These are phyloP conservation scores for Curvularia eragrostidis DNA, from an alignment of 2,329 filamentous ascomycete genomes.

Conservation along the genomic window DNA sequence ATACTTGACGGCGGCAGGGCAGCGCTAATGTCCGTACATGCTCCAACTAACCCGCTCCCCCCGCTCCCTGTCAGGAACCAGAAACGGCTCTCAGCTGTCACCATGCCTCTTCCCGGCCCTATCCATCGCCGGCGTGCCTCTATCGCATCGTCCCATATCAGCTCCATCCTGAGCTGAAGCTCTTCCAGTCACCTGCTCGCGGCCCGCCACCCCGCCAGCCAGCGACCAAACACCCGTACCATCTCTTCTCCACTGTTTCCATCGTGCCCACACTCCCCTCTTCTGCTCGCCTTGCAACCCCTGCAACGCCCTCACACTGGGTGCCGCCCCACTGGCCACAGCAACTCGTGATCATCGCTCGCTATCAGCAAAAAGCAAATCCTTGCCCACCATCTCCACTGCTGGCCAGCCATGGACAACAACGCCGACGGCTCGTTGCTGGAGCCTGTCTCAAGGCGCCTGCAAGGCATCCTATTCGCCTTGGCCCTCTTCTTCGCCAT, in stretches of 20 bases:
- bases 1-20: neutral
- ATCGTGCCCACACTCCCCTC: slow-evolving; percentile 1
- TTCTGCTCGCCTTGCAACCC: slow-evolving; percentile 4
- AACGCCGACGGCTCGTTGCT: slow-evolving; percentile 11
- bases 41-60: neutral
- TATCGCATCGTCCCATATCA: neutral
- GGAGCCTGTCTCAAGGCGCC: slow-evolving; percentile 15
- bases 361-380: slow-evolving; percentile 8
- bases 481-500: slow-evolving; percentile 24
- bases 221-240: neutral
- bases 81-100: neutral
- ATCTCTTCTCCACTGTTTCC: neutral
- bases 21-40: slow-evolving; percentile 8
- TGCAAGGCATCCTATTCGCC: slow-evolving; percentile 24
- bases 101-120: neutral
- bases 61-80: slow-evolving; percentile 1
- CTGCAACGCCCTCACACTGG: slow-evolving; percentile 3
- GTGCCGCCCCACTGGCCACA: slow-evolving; percentile 9
- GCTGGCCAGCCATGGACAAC: slow-evolving; percentile 19
- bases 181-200: neutral
- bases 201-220: neutral
- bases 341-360: slow-evolving; percentile 3
- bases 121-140: slow-evolving; percentile 1
- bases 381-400: slow-evolving; percentile 7
- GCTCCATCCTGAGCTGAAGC: neutral